phyloP scores from a whole-genome alignment of 805 yeast genomes.

The Huiozyma naganishii region DNA sequence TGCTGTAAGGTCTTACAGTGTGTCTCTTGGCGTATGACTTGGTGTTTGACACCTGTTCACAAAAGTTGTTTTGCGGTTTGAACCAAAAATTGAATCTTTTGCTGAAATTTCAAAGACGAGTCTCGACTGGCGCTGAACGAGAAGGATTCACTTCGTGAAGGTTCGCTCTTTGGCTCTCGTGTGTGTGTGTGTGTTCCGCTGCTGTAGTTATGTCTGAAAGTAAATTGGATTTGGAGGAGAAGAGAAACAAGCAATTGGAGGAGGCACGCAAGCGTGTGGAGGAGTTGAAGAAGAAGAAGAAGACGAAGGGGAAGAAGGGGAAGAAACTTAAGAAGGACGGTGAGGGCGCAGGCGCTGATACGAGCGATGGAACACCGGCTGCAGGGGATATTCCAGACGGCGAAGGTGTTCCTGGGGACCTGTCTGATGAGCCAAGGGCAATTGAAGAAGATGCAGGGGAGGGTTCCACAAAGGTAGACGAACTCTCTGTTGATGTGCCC shows the following conservation, averaged over 20 bases:
- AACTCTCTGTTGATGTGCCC: constrained; percentile 2
- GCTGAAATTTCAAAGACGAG: too few relatives aligned
- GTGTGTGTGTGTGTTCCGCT: too few relatives aligned
- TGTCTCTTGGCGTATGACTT: not conserved
- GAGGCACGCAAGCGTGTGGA: constrained; percentile 67
- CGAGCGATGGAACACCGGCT: constrained; percentile 5
- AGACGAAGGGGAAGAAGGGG: constrained; percentile 35
- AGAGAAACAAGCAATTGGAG: constrained; percentile 52
- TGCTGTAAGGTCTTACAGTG: not conserved
- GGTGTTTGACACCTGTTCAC: not conserved
- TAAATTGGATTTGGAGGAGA: constrained; percentile 22
- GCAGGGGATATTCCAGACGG: not conserved
- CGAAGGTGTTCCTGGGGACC: not conserved
- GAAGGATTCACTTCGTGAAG: too few relatives aligned
- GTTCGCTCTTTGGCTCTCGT: too few relatives aligned
- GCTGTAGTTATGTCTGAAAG: constrained; percentile 20
- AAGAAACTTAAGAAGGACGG: constrained; percentile 22
- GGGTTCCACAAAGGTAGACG: constrained; percentile 2
- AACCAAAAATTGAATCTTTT: not conserved
- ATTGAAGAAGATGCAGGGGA: constrained; percentile 9
- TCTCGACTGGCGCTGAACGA: too few relatives aligned
- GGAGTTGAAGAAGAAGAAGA: constrained; percentile 52
- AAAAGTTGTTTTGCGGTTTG: not conserved
- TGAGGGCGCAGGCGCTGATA: not conserved
- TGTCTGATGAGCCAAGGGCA: not conserved